Conservation (phyloP, 1,284 basidiomycete species). For the Leccinum griseonigrum region DNA sequence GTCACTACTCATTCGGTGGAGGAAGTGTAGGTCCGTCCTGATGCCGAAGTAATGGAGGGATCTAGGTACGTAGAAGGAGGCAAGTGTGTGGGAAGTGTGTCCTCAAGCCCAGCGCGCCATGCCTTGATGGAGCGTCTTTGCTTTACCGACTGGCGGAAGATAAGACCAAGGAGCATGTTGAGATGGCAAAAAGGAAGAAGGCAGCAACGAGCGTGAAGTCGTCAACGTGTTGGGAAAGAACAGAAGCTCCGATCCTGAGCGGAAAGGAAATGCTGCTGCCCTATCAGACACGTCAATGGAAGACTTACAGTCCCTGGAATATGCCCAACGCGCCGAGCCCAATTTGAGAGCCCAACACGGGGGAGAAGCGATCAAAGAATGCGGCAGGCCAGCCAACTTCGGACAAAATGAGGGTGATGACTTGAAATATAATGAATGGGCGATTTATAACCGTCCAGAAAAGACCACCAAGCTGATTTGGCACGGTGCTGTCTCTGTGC, state of each 20-base stretch:
- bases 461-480: slow-evolving; percentile 84
- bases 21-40: slow-evolving; percentile 37
- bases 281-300: slow-evolving; percentile 1
- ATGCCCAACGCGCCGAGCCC: slow-evolving; percentile 84
- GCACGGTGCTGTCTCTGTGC: slow-evolving; percentile 72
- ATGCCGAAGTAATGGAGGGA: slow-evolving; percentile 27
- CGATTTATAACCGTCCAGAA: slow-evolving; percentile 88
- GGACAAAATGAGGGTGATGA: slow-evolving; percentile 74
- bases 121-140: slow-evolving; percentile 56
- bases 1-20: slow-evolving; percentile 32
- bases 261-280: slow-evolving; percentile 11
- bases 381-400: slow-evolving; percentile 75
- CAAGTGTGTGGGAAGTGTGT: slow-evolving; percentile 49
- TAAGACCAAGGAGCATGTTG: slow-evolving; percentile 75
- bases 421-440: slow-evolving; percentile 80
- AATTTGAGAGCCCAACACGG: slow-evolving; percentile 76
- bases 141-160: slow-evolving; percentile 67
- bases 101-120: slow-evolving; percentile 57
- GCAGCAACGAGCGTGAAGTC: slow-evolving; percentile 84
- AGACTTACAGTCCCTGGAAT: slow-evolving; percentile 73
- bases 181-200: slow-evolving; percentile 85
- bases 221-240: slow-evolving; percentile 82
- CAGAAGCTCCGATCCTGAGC: slow-evolving; percentile 68
- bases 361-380: slow-evolving; percentile 82
- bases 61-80: slow-evolving; percentile 30